Evolutionary conservation across 177 flowering plant genomes (phyloP).

Genomic region (Vitis hybrid): DNA sequence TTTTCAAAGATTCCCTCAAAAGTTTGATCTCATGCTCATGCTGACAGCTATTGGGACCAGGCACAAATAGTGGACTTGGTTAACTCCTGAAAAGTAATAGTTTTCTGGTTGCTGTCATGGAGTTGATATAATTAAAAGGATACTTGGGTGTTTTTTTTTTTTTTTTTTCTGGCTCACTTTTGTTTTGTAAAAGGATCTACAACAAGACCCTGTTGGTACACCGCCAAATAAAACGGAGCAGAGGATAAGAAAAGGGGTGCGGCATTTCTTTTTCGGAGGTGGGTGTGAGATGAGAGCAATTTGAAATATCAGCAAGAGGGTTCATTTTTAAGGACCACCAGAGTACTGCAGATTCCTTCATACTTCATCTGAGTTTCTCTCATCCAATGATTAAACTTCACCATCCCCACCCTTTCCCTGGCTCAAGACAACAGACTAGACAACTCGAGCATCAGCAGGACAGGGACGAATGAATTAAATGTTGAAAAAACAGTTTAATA

Average conservation of each 20-base stretch:
- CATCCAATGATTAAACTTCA: slow-evolving; percentile 3
- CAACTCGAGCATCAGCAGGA: background rate
- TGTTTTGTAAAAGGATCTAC: background rate
- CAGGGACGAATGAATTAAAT: too few relatives aligned
- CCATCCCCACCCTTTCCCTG: background rate
- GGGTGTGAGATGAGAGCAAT: slow-evolving; percentile 6
- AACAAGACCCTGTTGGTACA: background rate
- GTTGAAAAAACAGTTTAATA: too few relatives aligned
- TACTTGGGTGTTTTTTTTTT: background rate
- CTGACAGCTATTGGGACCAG: background rate
- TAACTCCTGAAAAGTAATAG: background rate
- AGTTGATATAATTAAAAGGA: too few relatives aligned
- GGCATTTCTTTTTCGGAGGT: background rate
- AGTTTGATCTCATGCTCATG: background rate
- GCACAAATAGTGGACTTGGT: background rate
- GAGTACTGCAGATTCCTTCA: background rate
- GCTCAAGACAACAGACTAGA: background rate
- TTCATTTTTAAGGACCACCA: slow-evolving; percentile 1
- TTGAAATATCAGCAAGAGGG: slow-evolving; percentile 4
- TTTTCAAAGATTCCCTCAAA: background rate
- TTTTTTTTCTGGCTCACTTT: background rate
- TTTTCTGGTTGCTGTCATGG: background rate
- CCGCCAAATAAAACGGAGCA: background rate
- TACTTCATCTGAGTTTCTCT: background rate
- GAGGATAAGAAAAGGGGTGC: background rate